Conservation (phyloP, 257 asterid species). For the Solanum chmielewskii region DNA sequence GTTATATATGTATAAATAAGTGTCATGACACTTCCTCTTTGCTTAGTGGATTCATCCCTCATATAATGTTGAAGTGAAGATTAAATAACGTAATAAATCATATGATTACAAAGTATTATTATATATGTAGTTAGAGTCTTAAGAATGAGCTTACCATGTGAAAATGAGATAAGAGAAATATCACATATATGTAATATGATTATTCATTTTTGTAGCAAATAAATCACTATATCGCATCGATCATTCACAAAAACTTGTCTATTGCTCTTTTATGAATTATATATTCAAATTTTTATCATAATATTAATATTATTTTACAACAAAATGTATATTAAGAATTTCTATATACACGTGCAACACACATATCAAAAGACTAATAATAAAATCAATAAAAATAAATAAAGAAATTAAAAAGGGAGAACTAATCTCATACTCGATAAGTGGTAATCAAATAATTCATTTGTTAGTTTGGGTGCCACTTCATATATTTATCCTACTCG, state of each 20-base stretch:
- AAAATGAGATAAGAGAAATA: background rate
- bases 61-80: background rate
- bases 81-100: background rate
- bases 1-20: no score
- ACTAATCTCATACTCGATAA: background rate
- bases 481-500: no score
- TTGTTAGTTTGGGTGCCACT: no score
- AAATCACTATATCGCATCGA: no score
- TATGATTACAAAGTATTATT: background rate
- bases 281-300: background rate
- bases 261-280: background rate
- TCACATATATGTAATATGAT: background rate
- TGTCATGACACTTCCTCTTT: no score
- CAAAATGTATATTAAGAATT: no score
- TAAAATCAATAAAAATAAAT: no score
- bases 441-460: no score
- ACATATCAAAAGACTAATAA: no score
- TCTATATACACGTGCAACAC: background rate
- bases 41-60: background rate
- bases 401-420: background rate
- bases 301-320: no score
- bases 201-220: background rate
- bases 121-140: background rate
- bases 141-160: background rate
- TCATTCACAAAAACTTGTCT: background rate